These are phyloP conservation scores for Colletotrichum lindemuthianum DNA, from an alignment of 2,329 filamentous ascomycete species.

Conservation along the genomic window DNA sequence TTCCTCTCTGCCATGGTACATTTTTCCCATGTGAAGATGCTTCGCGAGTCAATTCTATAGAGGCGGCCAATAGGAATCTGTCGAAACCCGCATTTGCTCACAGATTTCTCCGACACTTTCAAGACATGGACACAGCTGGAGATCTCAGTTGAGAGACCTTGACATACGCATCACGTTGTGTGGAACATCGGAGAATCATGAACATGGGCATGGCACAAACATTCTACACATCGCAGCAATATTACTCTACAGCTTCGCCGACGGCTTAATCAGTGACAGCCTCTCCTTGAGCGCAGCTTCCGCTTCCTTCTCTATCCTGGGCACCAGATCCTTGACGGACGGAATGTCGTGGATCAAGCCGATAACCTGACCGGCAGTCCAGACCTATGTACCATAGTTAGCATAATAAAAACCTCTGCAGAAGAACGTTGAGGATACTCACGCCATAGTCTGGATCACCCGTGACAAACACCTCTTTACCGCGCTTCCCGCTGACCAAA, in stretches of 20 bases:
- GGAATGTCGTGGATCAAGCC: slow-evolving; percentile 86
- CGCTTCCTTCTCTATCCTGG: slow-evolving; percentile 81
- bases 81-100: not conserved
- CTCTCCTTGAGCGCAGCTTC: slow-evolving; percentile 71
- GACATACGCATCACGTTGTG: not conserved
- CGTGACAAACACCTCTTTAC: slow-evolving; percentile 89
- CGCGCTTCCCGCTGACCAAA: slow-evolving; percentile 89
- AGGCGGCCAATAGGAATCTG: slow-evolving; percentile 6
- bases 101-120: too few species aligned
- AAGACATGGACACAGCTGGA: too few species aligned
- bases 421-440: slow-evolving; percentile 51
- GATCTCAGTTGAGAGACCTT: too few species aligned
- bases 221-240: slow-evolving; percentile 1
- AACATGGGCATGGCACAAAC: not conserved
- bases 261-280: slow-evolving; percentile 62
- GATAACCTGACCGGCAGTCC: slow-evolving; percentile 97
- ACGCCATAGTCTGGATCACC: slow-evolving; percentile 92
- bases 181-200: not conserved
- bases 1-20: not conserved
- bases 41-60: slow-evolving; percentile 26
- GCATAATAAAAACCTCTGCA: slow-evolving; percentile 27
- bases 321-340: slow-evolving; percentile 74
- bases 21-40: slow-evolving; percentile 31
- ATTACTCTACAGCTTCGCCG: slow-evolving; percentile 66
- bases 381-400: slow-evolving; percentile 68